Evolutionary conservation across 805 yeast species (phyloP).

Genomic region (Zygosaccharomyces lentus): DNA sequence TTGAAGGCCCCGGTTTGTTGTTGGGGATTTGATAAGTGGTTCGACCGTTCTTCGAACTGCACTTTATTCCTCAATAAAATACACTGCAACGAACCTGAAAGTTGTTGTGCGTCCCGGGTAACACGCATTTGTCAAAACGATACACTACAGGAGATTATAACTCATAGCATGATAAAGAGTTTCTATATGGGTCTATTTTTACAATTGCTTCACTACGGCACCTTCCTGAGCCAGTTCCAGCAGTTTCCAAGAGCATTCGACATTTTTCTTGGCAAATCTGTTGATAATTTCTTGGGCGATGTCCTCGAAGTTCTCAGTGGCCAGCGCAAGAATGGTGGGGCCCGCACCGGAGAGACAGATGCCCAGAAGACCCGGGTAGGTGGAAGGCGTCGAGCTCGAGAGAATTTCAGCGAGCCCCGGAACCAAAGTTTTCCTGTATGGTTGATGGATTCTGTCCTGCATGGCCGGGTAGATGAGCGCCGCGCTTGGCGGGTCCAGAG

Average conservation of each 20-base stretch:
- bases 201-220: slow-evolving; percentile 47
- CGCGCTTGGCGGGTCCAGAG: slow-evolving; percentile 78
- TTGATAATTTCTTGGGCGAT: slow-evolving; percentile 74
- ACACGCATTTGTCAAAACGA: background rate
- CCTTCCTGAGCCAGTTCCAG: slow-evolving; percentile 87
- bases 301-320: slow-evolving; percentile 79
- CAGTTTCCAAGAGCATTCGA: slow-evolving; percentile 76
- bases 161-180: background rate
- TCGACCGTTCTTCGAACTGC: background rate
- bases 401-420: slow-evolving; percentile 88
- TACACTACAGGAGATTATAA: background rate
- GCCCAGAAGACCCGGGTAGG: slow-evolving; percentile 83
- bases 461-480: slow-evolving; percentile 85
- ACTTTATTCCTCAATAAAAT: background rate
- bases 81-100: background rate
- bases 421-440: slow-evolving; percentile 86
- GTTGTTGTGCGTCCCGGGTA: background rate
- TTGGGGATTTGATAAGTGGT: background rate
- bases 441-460: slow-evolving; percentile 97
- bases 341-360: slow-evolving; percentile 98
- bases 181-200: background rate
- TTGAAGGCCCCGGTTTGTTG: background rate
- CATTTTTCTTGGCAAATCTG: slow-evolving; percentile 61
- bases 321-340: slow-evolving; percentile 91
- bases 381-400: slow-evolving; percentile 70